Evolutionary conservation across 208 protist species (phyloP), one percentile per base, ranked within the genome.

Genomic region (Lotmaria passim): DNA sequence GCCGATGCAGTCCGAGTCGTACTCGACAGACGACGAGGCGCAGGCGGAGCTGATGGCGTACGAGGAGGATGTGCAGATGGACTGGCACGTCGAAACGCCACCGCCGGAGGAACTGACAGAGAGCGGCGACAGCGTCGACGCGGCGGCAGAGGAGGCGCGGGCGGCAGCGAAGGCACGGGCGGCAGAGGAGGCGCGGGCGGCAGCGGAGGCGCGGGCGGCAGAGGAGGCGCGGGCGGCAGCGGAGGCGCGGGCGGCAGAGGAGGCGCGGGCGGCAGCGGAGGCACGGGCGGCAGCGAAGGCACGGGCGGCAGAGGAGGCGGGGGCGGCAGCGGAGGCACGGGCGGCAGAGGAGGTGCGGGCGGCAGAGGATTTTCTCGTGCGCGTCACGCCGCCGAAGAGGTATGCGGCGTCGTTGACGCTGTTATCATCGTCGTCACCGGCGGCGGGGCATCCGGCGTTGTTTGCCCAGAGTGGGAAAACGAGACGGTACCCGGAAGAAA

Each of bases 1-100:
- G 1, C 57, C 63, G 21, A 77, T 71, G 69, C 56, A 67, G 23
- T 46, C 39, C 12, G n/a, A 56, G 15, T 56, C 46, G 28, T 3
- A 43, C 46, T 56, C 46, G 19, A 19, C 33, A 6, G 60, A 46
- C 30, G 46, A 66, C 14, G 58, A 62, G 33, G 23, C n/a, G 24
- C 39, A 62, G 14, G 21, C 23, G 56, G 56, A 50, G 21, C 26
- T 47, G 39, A n/a, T 50, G 24, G 24, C 15, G 7, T 39, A 64
- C 3, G 58, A 31, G 30, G 60, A 64, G 17, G 43, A 41, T 0
- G 17, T 30, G 30, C 36, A 53, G 30, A 30, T 53, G 58, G 58
- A 53, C 43, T 66, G 60, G 60, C 33, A 12, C 17, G 46, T 23
- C 5, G 47, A 33, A 26, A 53, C 60, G 7, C 60, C 60, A 6